Conservation (phyloP, 2,329 filamentous ascomycete genomes). For the Fusarium duplospermum region DNA sequence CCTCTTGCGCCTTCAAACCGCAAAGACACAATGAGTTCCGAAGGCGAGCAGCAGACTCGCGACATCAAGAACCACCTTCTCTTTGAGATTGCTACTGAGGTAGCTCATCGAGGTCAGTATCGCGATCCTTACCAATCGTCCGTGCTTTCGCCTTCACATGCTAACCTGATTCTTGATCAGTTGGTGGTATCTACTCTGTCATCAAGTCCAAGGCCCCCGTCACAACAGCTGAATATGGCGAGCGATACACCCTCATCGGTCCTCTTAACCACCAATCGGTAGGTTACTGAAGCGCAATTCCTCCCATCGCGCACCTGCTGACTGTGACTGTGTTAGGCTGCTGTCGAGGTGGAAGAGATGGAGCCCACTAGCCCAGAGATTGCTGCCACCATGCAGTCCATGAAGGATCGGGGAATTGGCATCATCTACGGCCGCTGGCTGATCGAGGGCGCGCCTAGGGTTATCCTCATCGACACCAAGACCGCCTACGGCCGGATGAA, state of each 20-base stretch:
- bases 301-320: constrained; percentile 3
- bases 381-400: constrained; percentile 85
- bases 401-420: constrained; percentile 91
- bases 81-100: constrained; percentile 97
- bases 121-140: constrained; percentile 16
- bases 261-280: constrained; percentile 93
- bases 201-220: constrained; percentile 99
- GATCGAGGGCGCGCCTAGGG: constrained; percentile 94
- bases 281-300: constrained; percentile 50
- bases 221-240: constrained; percentile 98
- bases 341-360: constrained; percentile 97
- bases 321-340: constrained; percentile 69
- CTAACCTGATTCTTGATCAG: constrained; percentile 58
- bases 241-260: constrained; percentile 94
- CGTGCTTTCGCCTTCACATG: constrained; percentile 18
- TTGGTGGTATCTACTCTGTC: constrained; percentile 98
- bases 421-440: constrained; percentile 96
- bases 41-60: constrained; percentile 60
- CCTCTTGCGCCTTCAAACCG: constrained; percentile 13
- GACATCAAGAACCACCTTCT: constrained; percentile 96
- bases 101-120: constrained; percentile 88
- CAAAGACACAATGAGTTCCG: constrained; percentile 57
- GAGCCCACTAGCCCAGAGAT: constrained; percentile 85
- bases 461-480: constrained; percentile 94
- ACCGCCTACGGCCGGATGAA: constrained; percentile 91